Percentiles rank a stretch among this genome's conserved stretches.
Evolutionary conservation across 257 asterid genomes (phyloP).

Genomic region (Nicotiana paniculata): DNA sequence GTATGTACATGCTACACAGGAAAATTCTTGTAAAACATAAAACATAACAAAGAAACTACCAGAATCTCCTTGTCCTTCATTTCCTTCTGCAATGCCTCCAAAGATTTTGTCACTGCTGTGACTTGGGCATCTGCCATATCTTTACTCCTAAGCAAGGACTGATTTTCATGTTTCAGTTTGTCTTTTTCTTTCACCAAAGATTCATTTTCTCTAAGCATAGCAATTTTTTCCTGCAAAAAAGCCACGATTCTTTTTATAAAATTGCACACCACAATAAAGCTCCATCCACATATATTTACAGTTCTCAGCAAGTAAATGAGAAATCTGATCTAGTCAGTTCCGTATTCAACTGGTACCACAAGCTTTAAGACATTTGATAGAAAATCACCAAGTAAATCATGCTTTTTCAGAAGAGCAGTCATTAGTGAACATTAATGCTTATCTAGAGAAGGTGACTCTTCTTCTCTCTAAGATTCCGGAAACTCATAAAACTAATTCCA

Average conservation of each 20-base stretch:
- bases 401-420: background rate
- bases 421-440: background rate
- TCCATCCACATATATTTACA: background rate
- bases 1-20: conserved; percentile 2
- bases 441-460: background rate
- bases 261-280: background rate
- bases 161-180: conserved; percentile 51
- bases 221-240: conserved; percentile 72
- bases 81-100: conserved; percentile 83
- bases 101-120: conserved; percentile 55
- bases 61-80: conserved; percentile 69
- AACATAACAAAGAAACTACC: conserved; percentile 33
- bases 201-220: conserved; percentile 65
- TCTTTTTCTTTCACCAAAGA: conserved; percentile 66
- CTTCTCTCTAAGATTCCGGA: background rate
- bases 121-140: conserved; percentile 64
- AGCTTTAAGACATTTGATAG: background rate
- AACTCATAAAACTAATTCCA: background rate
- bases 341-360: background rate
- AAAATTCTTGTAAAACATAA: background rate
- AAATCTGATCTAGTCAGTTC: background rate
- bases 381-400: background rate
- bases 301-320: background rate
- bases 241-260: background rate
- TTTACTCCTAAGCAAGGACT: conserved; percentile 61